Conservation (phyloP, 768 basidiomycete species). For the Tulasnella sp. region DNA sequence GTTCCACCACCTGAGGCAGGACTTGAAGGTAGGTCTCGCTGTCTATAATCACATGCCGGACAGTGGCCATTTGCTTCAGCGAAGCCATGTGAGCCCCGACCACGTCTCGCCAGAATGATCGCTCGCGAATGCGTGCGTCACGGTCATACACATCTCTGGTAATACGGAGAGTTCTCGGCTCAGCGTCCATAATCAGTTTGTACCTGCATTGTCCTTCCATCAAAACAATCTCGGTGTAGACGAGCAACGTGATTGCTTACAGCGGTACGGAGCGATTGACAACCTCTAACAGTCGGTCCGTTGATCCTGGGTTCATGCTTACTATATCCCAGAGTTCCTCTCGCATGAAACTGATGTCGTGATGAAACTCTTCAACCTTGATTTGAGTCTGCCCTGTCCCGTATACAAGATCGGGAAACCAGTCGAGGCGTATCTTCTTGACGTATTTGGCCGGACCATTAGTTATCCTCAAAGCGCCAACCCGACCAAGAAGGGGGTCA, state of each 20-base stretch:
- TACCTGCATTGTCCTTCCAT: neutral
- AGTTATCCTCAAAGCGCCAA: neutral
- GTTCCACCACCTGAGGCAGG: neutral
- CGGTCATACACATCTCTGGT: neutral
- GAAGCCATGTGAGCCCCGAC: conserved; percentile 8
- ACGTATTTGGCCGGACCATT: neutral
- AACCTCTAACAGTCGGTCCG: neutral
- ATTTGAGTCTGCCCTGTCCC: neutral
- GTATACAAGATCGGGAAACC: neutral
- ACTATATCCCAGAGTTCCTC: neutral
- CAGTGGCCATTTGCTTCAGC: neutral
- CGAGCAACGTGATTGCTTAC: neutral
- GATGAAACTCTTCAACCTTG: conserved; percentile 7
- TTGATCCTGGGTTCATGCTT: neutral
- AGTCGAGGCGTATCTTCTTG: conserved; percentile 4
- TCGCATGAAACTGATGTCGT: conserved; percentile 2
- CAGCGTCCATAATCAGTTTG: neutral
- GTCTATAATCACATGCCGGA: conserved; percentile 1
- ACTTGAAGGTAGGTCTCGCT: conserved; percentile 8
- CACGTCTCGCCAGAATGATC: conserved; percentile 7
- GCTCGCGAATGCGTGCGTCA: neutral
- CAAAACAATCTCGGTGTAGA: neutral
- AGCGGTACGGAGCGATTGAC: conserved; percentile 6
- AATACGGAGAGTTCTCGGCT: conserved; percentile 1
- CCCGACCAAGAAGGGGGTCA: conserved; percentile 1